phyloP scores from a whole-genome alignment of 2,329 filamentous ascomycete species.

The Alternaria ethzedia region DNA sequence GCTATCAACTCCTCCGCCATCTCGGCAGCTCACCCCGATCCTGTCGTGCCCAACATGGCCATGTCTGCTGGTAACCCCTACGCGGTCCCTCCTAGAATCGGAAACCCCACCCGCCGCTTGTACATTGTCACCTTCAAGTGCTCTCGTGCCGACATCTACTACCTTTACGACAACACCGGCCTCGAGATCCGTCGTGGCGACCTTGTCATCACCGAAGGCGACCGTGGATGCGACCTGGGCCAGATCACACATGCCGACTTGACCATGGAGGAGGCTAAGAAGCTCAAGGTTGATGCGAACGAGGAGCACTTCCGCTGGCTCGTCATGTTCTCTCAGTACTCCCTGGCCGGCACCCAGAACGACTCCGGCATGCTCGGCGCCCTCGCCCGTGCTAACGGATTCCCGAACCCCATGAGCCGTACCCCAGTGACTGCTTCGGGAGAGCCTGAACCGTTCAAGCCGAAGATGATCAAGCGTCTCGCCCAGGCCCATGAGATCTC shows the following conservation, averaged over 20 bases:
- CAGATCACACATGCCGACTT: conserved; percentile 90
- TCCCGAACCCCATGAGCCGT: conserved; percentile 35
- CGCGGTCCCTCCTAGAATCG: conserved; percentile 38
- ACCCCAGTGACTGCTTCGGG: conserved; percentile 55
- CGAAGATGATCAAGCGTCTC: conserved; percentile 94
- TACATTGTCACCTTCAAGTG: conserved; percentile 98
- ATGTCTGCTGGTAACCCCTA: conserved; percentile 41
- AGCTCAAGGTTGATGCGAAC: conserved; percentile 86
- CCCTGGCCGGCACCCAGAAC: conserved; percentile 39
- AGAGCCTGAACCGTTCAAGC: conserved; percentile 75
- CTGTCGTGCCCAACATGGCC: conserved; percentile 29
- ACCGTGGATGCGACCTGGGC: conserved; percentile 92
- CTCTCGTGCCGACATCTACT: conserved; percentile 92
- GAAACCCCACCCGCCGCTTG: conserved; percentile 53
- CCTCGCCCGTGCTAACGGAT: conserved; percentile 43
- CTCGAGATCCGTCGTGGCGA: conserved; percentile 89
- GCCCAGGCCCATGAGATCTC: conserved; percentile 91
- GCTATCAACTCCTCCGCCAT: conserved; percentile 46
- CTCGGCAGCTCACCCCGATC: conserved; percentile 45
- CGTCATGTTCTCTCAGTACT: conserved; percentile 90
- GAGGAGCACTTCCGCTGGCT: conserved; percentile 98
- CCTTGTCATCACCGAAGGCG: conserved; percentile 95
- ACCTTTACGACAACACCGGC: conserved; percentile 94
- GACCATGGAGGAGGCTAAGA: conserved; percentile 84
- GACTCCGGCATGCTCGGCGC: conserved; percentile 60